These are phyloP conservation scores for Gracilaria domingensis DNA, from an alignment of 23 red algal genomes.

Conservation along the genomic window DNA sequence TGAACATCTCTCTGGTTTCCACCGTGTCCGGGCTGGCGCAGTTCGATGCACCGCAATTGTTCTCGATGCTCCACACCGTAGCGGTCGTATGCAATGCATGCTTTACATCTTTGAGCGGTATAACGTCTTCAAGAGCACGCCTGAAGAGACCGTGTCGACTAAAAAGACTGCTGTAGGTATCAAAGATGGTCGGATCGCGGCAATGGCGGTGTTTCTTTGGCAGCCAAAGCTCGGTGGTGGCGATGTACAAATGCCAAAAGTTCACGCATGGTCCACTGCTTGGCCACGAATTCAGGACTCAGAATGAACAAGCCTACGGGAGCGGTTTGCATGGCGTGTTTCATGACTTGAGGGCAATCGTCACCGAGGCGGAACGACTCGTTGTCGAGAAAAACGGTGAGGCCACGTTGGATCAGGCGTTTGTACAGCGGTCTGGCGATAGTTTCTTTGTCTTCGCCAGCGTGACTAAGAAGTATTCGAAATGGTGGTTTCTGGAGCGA, in stretches of 20 bases:
- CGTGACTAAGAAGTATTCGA: too few species aligned
- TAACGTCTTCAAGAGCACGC: background rate
- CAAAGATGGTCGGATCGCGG: background rate
- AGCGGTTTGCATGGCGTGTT: conserved; percentile 1
- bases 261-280: conserved; percentile 21
- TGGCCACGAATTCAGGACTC: conserved; percentile 11
- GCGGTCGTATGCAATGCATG: background rate
- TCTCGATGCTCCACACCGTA: conserved; percentile 6
- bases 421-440: too few species aligned
- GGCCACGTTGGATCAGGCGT: too few species aligned
- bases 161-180: conserved; percentile 3
- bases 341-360: conserved; percentile 11
- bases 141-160: background rate
- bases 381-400: too few species aligned
- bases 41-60: background rate
- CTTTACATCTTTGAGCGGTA: background rate
- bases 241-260: background rate
- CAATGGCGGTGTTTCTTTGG: background rate
- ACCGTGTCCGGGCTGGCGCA: background rate
- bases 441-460: too few species aligned
- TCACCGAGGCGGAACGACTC: too few species aligned
- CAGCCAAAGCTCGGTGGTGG: background rate
- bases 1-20: background rate
- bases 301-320: conserved; percentile 9
- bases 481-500: too few species aligned